Evolutionary conservation across 495 filamentous ascomycete species (phyloP), one percentile per base, ranked within the genome.

Genomic region (Aspergillus asperescens): DNA sequence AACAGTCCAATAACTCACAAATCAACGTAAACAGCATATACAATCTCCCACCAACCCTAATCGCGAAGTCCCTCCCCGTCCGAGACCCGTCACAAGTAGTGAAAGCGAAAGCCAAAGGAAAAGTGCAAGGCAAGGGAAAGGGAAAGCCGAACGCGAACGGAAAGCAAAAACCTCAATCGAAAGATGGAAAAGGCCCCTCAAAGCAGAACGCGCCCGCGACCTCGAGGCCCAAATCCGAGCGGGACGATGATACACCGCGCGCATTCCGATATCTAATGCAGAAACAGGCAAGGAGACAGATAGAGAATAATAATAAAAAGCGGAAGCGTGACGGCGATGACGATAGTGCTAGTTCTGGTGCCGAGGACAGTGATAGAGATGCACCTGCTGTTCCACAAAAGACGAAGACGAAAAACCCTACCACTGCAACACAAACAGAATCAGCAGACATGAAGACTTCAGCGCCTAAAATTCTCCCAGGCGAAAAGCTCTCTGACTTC

Each of bases 181-280:
- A 29, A 44, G 41, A 44, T 13, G 24, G 13, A 18, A 39, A 38
- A 24, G 19, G 8, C 2, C 39, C 31, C 28, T 18, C 16, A 71
- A 73, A 45, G 12, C 9, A 18, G 12, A 42, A 42, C 3, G 27
- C 18, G 8, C 20, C 32, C 22, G 34, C 24, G 4, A 37, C 42
- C 4, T 74, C 75, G 52, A 71, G 77, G n/a, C 71, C 72, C 50
- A 72, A 75, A 48, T 58, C 58, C 37, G 73, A 71, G 37, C 60
- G 65, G 16, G 71, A 78, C 32, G 83, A 94, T 63, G 92, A 97
- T 67, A 90, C 87, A 6, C 92, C 92, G 5, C 85, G 85, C 41
- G 89, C 86, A 5, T 97, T 97, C 71, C 77, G 79, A 25, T 83
- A 88, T 4, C 66, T 96, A 51, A 90, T 97, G 85, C 80, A 83